A percentile compares a stretch with the other conserved stretches of the same genome.
Evolutionary conservation across 805 yeast species (phyloP).

Genomic region (Saturnispora dispora): DNA sequence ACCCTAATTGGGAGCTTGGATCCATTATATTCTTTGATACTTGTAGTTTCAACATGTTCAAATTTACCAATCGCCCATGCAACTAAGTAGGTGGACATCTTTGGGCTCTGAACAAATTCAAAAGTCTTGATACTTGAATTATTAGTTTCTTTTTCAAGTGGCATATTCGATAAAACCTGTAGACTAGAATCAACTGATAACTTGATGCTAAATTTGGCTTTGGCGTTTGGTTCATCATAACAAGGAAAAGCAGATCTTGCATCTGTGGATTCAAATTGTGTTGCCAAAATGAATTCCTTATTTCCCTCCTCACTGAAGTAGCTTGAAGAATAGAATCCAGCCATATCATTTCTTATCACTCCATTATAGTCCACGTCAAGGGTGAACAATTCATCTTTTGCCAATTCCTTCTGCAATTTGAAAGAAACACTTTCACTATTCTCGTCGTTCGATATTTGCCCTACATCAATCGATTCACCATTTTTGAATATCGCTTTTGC

Average conservation of each 20-base stretch:
- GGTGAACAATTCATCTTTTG: constrained; percentile 24
- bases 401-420: constrained; percentile 33
- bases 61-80: constrained; percentile 55
- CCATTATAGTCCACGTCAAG: constrained; percentile 33
- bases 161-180: constrained; percentile 41
- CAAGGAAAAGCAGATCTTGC: constrained; percentile 54
- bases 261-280: constrained; percentile 53
- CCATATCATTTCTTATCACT: constrained; percentile 45
- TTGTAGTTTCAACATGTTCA: constrained; percentile 41
- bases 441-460: constrained; percentile 19
- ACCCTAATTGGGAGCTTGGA: constrained; percentile 40
- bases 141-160: constrained; percentile 21
- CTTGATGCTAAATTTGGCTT: constrained; percentile 46
- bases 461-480: constrained; percentile 21
- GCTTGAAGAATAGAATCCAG: constrained; percentile 44
- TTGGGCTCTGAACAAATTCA: constrained; percentile 38
- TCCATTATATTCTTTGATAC: constrained; percentile 32
- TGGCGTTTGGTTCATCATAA: constrained; percentile 46
- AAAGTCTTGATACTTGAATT: constrained; percentile 21
- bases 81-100: constrained; percentile 46
- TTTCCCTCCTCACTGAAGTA: constrained; percentile 31
- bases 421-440: constrained; percentile 57
- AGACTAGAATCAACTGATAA: constrained; percentile 28
- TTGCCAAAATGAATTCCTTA: constrained; percentile 35
- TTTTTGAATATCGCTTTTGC: constrained; percentile 16